Percentiles rank a stretch among this genome's conserved stretches.
Conservation (phyloP, 108 stramenopile genomes). For the Epithemia pelagica region DNA sequence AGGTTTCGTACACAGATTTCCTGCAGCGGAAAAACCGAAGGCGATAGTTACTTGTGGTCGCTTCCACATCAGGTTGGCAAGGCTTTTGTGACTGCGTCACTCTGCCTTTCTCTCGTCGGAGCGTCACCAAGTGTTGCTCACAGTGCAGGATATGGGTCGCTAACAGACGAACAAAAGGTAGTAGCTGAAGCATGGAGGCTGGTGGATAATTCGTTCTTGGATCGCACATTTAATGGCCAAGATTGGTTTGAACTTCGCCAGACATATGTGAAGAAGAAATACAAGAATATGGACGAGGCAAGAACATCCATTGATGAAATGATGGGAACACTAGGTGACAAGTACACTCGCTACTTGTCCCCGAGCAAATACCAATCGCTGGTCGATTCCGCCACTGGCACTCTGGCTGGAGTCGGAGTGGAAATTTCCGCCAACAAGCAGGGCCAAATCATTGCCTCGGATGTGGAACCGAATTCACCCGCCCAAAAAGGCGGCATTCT, state of each 20-base stretch:
- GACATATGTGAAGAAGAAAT: slow-evolving; percentile 55
- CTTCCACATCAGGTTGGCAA: background rate
- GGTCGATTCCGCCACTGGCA: slow-evolving; percentile 78
- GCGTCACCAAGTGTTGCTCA: background rate
- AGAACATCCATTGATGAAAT: slow-evolving; percentile 50
- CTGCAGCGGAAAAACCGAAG: no score
- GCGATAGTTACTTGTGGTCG: no score
- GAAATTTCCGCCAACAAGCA: slow-evolving; percentile 52
- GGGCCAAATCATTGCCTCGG: slow-evolving; percentile 39
- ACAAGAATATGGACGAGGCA: slow-evolving; percentile 75
- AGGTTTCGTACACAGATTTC: no score
- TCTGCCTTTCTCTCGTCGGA: background rate
- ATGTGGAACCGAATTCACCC: slow-evolving; percentile 74
- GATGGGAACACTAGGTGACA: slow-evolving; percentile 76
- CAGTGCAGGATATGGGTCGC: slow-evolving; percentile 55
- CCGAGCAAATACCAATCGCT: slow-evolving; percentile 91
- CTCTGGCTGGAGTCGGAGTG: slow-evolving; percentile 78
- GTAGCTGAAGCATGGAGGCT: slow-evolving; percentile 81
- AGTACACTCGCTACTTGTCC: slow-evolving; percentile 89
- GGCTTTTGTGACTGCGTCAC: background rate
- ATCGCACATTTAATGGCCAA: slow-evolving; percentile 91
- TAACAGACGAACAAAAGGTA: slow-evolving; percentile 69
- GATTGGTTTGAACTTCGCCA: slow-evolving; percentile 90
- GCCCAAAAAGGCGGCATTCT: slow-evolving; percentile 56
- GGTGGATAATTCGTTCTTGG: slow-evolving; percentile 81